phyloP scores from a whole-genome alignment of 176 grass and related monocot species.

The Bromus sterilis region DNA sequence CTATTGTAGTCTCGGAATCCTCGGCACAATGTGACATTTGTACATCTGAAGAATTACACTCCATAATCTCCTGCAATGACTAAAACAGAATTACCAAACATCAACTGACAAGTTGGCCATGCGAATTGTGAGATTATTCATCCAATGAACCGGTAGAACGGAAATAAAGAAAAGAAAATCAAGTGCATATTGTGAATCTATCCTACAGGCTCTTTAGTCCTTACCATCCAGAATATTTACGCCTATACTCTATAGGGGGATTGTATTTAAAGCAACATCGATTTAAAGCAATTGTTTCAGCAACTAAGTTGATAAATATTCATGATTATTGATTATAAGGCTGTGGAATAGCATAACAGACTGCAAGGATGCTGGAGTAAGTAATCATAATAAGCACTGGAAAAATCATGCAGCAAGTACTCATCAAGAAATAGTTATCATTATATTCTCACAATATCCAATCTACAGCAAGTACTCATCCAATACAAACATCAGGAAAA shows the following conservation, averaged over 20 bases:
- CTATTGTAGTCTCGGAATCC: slow-evolving; percentile 52
- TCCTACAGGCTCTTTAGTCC: background rate
- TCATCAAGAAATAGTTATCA: background rate
- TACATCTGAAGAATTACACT: slow-evolving; percentile 38
- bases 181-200: background rate
- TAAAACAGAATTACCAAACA: background rate
- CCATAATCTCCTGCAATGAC: slow-evolving; percentile 43
- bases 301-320: background rate
- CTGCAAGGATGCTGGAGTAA: background rate
- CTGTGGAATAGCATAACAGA: background rate
- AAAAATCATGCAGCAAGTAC: background rate
- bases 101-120: background rate
- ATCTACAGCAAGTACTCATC: background rate
- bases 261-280: background rate
- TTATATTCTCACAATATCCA: background rate
- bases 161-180: background rate
- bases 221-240: background rate
- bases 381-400: background rate
- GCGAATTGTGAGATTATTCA: background rate
- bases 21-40: slow-evolving; percentile 32
- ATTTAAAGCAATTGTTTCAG: background rate
- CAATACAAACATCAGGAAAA: background rate
- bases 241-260: no score
- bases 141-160: background rate
- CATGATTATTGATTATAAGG: background rate